These are phyloP conservation scores for Pleurotus citrinopileatus DNA, from an alignment of 768 basidiomycete genomes.

Conservation along the genomic window DNA sequence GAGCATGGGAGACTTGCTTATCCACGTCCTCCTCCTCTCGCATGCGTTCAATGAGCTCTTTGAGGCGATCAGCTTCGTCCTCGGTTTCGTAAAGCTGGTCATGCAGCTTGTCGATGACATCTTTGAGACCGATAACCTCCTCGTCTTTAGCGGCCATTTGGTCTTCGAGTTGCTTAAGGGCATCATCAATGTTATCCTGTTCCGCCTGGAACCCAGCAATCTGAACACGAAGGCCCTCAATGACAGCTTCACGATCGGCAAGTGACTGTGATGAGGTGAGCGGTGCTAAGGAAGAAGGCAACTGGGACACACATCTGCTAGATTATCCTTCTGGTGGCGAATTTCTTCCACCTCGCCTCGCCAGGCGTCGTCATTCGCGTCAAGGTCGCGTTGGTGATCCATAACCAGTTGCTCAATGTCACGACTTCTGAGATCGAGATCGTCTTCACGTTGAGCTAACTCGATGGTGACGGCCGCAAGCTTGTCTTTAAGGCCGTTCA, in stretches of 20 bases:
- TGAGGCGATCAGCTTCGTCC: constrained; percentile 77
- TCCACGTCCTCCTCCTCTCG: constrained; percentile 77
- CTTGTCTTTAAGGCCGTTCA: constrained; percentile 72
- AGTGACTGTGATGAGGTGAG: constrained; percentile 46
- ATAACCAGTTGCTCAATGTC: constrained; percentile 78
- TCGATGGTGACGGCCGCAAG: constrained; percentile 80
- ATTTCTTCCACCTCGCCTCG: constrained; percentile 84
- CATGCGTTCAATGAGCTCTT: constrained; percentile 64
- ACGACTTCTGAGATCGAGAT: constrained; percentile 71
- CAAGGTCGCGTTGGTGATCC: constrained; percentile 72
- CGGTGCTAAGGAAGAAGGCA: neutral
- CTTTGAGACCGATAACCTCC: constrained; percentile 69
- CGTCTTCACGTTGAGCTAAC: constrained; percentile 84
- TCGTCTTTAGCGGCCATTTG: constrained; percentile 79
- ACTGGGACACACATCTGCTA: constrained; percentile 54
- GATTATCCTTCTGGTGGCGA: constrained; percentile 74
- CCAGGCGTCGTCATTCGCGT: constrained; percentile 82
- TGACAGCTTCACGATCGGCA: constrained; percentile 77
- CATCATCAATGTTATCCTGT: constrained; percentile 71
- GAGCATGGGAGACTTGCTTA: constrained; percentile 62
- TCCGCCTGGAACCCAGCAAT: constrained; percentile 75
- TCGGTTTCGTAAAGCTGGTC: constrained; percentile 83
- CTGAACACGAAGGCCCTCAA: constrained; percentile 68
- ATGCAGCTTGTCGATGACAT: constrained; percentile 77
- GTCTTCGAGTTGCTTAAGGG: constrained; percentile 71